These are phyloP conservation scores for Pichia scutulata DNA, from an alignment of 805 yeast genomes.

Conservation along the genomic window DNA sequence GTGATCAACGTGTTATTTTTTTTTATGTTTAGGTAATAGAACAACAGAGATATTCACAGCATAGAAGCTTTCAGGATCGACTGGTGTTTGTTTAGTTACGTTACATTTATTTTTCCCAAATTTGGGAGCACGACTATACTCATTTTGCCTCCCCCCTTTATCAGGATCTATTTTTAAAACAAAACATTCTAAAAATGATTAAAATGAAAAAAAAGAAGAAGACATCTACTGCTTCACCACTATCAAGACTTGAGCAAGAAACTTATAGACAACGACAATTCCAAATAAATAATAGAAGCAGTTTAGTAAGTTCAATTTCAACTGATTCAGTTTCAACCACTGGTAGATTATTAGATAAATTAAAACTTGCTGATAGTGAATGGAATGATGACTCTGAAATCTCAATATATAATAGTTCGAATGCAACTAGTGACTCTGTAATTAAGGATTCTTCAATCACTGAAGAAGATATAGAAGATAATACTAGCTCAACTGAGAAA, in stretches of 20 bases:
- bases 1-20: background rate
- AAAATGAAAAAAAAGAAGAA: background rate
- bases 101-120: background rate
- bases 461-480: background rate
- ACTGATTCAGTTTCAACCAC: constrained; percentile 17
- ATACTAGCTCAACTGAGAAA: constrained; percentile 1
- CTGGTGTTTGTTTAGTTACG: background rate
- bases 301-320: constrained; percentile 1
- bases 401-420: background rate
- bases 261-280: background rate
- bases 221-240: constrained; percentile 6
- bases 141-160: background rate
- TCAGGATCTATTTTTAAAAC: background rate
- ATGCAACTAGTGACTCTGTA: constrained; percentile 2
- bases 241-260: constrained; percentile 4
- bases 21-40: too few species aligned
- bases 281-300: background rate
- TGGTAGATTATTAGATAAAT: constrained; percentile 27
- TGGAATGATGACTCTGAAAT: constrained; percentile 14
- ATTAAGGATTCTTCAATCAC: background rate
- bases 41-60: too few species aligned
- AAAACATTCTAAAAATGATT: background rate
- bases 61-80: background rate
- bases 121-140: background rate
- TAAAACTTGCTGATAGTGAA: constrained; percentile 27